Evolutionary conservation across 1,284 basidiomycete species (phyloP), one percentile per base, ranked within the genome.

Genomic region (Sporisorium scitamineum): DNA sequence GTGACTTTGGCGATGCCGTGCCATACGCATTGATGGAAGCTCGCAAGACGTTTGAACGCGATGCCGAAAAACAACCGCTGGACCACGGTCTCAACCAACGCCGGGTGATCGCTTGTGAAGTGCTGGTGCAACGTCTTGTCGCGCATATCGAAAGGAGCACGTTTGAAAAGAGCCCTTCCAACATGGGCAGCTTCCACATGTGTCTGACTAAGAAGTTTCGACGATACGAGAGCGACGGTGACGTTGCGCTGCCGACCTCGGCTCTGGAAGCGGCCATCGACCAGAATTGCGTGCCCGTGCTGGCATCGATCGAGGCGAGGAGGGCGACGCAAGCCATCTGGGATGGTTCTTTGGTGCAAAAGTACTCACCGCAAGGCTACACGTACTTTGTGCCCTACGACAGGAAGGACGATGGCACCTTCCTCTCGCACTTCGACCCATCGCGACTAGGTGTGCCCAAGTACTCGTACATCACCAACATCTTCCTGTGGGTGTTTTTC

Each of bases 261-360:
- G 74, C 80, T 5, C 62, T 82, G 20, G 81, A 82, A 54, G 55
- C 57, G 16, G 81, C 81, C 31, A 79, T 81, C 48, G 81, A 82
- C 45, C 79, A 80, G 51, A 63, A 78, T 20, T 74, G 67, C 52
- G 63, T 71, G 11, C 59, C 58, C 9, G 62, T 82, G 20, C 67
- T 82, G 0, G 69, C 79, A 0, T 70, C 75, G 4, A 69, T 72
- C 54, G 71, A 77, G 34, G 79, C 73, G 2, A 60, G 75, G 32
- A 56, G 65, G 16, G 76, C 70, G 3, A 68, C 75, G 10, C 55
- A 76, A n/a, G 79, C 75, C 20, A 68, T 82, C 44, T 82, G 80
- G 80, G 59, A 68, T 5, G 80, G 80, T 11, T 55, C 67, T 8
- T 59, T 82, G 11, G 70, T 79, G 34, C 75, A 80, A 37, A 45